Percentiles rank a stretch among this genome's conserved stretches.
These are phyloP conservation scores for Herpetomonas tarakana DNA, from an alignment of 208 protist genomes.

Conservation along the genomic window DNA sequence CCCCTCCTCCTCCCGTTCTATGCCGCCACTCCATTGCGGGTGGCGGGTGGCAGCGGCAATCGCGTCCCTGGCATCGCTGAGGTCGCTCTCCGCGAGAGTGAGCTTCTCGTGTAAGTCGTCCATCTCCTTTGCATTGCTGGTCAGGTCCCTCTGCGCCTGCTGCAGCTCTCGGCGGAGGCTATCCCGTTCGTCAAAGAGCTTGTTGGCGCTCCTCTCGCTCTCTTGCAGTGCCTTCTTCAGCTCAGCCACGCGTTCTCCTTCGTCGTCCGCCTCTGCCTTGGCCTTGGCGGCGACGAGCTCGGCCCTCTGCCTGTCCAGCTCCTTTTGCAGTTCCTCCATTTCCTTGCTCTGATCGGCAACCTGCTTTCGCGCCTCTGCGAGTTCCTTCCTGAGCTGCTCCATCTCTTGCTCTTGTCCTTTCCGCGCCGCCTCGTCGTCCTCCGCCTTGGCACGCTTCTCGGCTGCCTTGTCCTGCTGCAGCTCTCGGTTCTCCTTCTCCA, in stretches of 20 bases:
- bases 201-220: not conserved
- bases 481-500: slow-evolving; percentile 3
- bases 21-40: not conserved
- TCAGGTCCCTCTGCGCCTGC: not conserved
- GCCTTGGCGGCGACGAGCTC: slow-evolving; percentile 2
- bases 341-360: not conserved
- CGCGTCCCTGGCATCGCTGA: too few species aligned
- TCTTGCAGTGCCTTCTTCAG: not conserved
- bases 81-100: too few species aligned
- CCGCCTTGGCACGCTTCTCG: slow-evolving; percentile 3
- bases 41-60: not conserved
- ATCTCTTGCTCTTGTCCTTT: slow-evolving; percentile 3
- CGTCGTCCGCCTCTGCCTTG: slow-evolving; percentile 3
- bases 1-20: not conserved
- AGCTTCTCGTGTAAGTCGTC: too few species aligned
- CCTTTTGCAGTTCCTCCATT: slow-evolving; percentile 8
- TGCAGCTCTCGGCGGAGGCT: not conserved
- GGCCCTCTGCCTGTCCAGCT: slow-evolving; percentile 2
- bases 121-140: too few species aligned
- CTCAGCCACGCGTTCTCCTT: not conserved
- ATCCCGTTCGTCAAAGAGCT: not conserved
- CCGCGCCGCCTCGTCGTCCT: slow-evolving; percentile 13
- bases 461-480: slow-evolving; percentile 6
- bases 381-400: not conserved
- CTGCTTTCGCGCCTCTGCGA: slow-evolving; percentile 3